Evolutionary conservation across 2,329 filamentous ascomycete species (phyloP).

Genomic region (Chaetomium strumarium): DNA sequence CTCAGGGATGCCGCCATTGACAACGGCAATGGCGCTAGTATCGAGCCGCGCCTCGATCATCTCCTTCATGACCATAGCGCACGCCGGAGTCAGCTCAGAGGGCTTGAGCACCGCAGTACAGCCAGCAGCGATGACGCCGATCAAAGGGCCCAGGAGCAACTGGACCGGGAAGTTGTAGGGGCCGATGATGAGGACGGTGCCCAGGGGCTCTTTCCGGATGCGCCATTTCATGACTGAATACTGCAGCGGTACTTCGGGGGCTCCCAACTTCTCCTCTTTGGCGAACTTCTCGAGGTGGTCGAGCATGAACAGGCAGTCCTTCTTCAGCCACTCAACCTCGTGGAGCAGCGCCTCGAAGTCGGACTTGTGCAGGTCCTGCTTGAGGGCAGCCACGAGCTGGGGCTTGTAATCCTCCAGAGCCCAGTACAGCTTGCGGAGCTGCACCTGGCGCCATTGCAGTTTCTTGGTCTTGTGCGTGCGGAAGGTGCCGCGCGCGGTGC

Average conservation of each 20-base stretch:
- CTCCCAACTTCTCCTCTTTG: slow-evolving; percentile 67
- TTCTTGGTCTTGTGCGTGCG: slow-evolving; percentile 74
- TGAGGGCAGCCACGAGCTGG: slow-evolving; percentile 67
- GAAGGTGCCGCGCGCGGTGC: slow-evolving; percentile 62
- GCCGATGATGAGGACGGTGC: slow-evolving; percentile 77
- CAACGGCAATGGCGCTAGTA: slow-evolving; percentile 63
- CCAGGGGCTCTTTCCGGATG: slow-evolving; percentile 82
- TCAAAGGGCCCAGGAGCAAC: slow-evolving; percentile 68
- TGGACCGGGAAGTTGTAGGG: slow-evolving; percentile 93
- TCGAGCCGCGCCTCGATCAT: slow-evolving; percentile 74
- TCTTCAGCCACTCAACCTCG: slow-evolving; percentile 73
- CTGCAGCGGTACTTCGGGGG: slow-evolving; percentile 57
- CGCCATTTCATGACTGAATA: slow-evolving; percentile 66
- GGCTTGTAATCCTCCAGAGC: slow-evolving; percentile 71
- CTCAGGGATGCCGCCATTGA: slow-evolving; percentile 78
- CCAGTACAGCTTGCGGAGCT: slow-evolving; percentile 96
- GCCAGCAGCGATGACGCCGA: slow-evolving; percentile 87
- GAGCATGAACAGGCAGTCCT: slow-evolving; percentile 73
- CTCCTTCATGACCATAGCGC: slow-evolving; percentile 73
- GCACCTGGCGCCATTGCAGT: slow-evolving; percentile 72
- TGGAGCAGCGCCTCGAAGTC: slow-evolving; percentile 65
- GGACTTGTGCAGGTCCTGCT: slow-evolving; percentile 73
- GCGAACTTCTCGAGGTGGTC: slow-evolving; percentile 76
- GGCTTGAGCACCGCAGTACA: slow-evolving; percentile 90
- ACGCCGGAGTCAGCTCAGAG: slow-evolving; percentile 71